Evolutionary conservation across 1,284 basidiomycete genomes (phyloP), one percentile per base, ranked within the genome.

Genomic region (Leccinum pachyderme): DNA sequence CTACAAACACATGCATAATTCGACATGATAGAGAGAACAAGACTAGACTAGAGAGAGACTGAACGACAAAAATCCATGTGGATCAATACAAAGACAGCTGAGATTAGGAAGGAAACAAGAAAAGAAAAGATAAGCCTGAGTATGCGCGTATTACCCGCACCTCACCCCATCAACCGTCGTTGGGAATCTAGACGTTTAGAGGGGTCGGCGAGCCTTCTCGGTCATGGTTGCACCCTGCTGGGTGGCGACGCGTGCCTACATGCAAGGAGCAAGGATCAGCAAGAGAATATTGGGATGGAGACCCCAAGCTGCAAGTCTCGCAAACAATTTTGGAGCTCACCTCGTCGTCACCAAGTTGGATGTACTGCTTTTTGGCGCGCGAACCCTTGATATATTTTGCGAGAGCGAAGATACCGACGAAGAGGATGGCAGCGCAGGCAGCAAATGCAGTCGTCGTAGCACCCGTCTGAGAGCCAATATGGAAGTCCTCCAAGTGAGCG

Each of bases 301-400:
- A 48, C 52, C 61, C 65, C 32, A 65, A 57, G 52, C 47, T 28
- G 27, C 32, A 37, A 48, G 46, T 13, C 44, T 51, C 41, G 6
- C 13, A 45, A 39, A 35, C 11, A 12, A 58, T 58, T 58, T 59
- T 29, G 13, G 22, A n/a, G 74, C 80, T 77, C 67, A 83, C 83
- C 79, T 84, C 83, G 59, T 81, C 77, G 63, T 82, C 82, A 55
- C 69, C 70, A 51, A 84, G 77, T 63, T 74, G 79, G 62, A 82
- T 77, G 69, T 76, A 77, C 51, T 77, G 69, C 53, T 74, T 71
- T 64, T 77, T 72, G 63, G 73, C 71, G 54, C 78, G 75, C 49
- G 75, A 73, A 58, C 77, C 75, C 69, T 74, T 75, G 61, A 77
- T 48, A 56, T 67, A 67, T 63, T 72, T 73, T 49, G 75, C 67